A percentile compares a stretch with the other conserved stretches of the same genome.
Conservation (phyloP, 768 basidiomycete species). For the Auricularia cornea region DNA sequence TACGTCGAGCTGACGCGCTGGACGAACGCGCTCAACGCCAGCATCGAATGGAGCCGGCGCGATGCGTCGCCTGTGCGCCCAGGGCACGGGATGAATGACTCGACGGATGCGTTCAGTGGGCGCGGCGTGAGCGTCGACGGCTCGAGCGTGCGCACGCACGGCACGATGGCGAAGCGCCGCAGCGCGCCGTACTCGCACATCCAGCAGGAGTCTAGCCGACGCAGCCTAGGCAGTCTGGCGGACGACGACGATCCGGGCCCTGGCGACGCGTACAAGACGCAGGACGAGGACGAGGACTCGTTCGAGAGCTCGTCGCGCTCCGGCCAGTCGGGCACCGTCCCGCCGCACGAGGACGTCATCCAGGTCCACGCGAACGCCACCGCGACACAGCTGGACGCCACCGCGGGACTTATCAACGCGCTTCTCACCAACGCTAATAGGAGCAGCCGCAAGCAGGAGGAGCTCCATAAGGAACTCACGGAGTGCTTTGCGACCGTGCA, state of each 20-base stretch:
- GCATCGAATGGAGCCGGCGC: conserved; percentile 63
- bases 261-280: not conserved
- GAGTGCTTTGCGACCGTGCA: conserved; percentile 53
- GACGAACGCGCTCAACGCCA: conserved; percentile 65
- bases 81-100: conserved; percentile 8
- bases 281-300: conserved; percentile 34
- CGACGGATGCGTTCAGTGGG: conserved; percentile 30
- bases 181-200: not conserved
- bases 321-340: conserved; percentile 11
- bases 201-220: not conserved
- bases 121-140: conserved; percentile 10
- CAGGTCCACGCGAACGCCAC: conserved; percentile 63
- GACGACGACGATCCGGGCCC: not conserved
- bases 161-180: not conserved
- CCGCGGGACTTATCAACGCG: conserved; percentile 50
- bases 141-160: conserved; percentile 10
- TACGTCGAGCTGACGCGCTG: conserved; percentile 85
- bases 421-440: conserved; percentile 19
- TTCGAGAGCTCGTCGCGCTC: conserved; percentile 32
- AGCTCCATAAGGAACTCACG: conserved; percentile 44
- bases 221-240: not conserved
- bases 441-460: conserved; percentile 18
- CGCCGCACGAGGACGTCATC: conserved; percentile 53
- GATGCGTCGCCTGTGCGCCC: conserved; percentile 20
- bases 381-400: conserved; percentile 72